These are phyloP conservation scores for Thermothelomyces thermophilus DNA, from an alignment of 2,329 filamentous ascomycete genomes.

Conservation along the genomic window DNA sequence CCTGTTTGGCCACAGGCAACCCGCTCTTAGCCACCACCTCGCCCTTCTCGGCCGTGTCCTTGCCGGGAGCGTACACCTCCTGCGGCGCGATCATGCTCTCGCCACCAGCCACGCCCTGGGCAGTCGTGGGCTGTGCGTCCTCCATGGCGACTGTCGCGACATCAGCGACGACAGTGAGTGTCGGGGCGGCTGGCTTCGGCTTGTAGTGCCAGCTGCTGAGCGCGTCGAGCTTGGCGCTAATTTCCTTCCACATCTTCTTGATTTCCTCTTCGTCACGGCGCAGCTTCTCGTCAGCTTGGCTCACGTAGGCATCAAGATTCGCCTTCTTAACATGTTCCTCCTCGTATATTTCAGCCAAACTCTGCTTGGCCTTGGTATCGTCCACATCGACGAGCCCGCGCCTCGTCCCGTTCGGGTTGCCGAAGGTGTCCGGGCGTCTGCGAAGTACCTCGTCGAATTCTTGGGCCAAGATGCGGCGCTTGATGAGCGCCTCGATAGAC, in stretches of 20 bases:
- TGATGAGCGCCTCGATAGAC: constrained; percentile 88
- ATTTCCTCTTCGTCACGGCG: constrained; percentile 79
- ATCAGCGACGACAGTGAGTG: constrained; percentile 80
- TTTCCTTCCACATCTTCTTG: constrained; percentile 71
- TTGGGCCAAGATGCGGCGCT: constrained; percentile 79
- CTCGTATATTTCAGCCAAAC: constrained; percentile 89
- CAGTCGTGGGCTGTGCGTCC: constrained; percentile 82
- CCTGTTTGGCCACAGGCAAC: constrained; percentile 69
- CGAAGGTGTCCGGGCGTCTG: constrained; percentile 68
- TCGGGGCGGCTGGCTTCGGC: constrained; percentile 75
- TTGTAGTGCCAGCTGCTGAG: constrained; percentile 94
- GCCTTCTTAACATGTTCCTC: constrained; percentile 75
- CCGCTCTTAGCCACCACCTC: constrained; percentile 76
- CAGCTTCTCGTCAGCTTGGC: constrained; percentile 74
- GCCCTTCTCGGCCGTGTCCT: constrained; percentile 54
- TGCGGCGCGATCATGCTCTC: constrained; percentile 82
- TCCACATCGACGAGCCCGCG: constrained; percentile 75
- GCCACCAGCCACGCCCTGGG: constrained; percentile 62
- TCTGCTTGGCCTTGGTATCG: constrained; percentile 79
- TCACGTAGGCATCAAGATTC: constrained; percentile 73
- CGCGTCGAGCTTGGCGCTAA: constrained; percentile 75
- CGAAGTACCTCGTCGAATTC: constrained; percentile 90
- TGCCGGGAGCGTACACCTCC: constrained; percentile 81
- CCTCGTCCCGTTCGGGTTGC: constrained; percentile 52
- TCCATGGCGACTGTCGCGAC: constrained; percentile 92